Base-by-base conservation (phyloP, 129 eudicot genomes). In the Flaveria robusta region DNA sequence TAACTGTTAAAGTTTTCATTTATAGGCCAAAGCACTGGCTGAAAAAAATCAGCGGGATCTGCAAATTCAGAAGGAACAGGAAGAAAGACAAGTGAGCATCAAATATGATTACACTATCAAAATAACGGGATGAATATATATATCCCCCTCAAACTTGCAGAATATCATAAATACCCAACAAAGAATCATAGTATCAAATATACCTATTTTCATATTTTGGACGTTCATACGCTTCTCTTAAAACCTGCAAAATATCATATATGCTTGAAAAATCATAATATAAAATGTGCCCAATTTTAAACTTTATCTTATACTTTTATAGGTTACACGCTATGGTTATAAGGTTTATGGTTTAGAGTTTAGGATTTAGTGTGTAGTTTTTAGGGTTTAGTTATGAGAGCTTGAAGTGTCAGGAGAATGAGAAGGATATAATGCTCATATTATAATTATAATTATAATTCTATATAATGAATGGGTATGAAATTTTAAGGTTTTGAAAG, bases 21-120 rank as follows among this genome's bases (percentile, higher is more conserved):
- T 63, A 47, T 84, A 93, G 98, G 92, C 92, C 66, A 90, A 90
- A 86, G 98, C 98, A 66, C 76, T 93, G 82, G 98, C 96, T 74
- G 98, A 90, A 70, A 93, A 90, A 84, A 93, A 93, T 82, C 86
- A 90, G 75, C 86, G 98, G 16, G 98, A 93, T 59, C 84, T 90
- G 77, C 97, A 90, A 74, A 80, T 75, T 76, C 97, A 83, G 82
- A 88, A 72, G 68, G 97, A 93, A 55, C 98, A 88, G 56, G 96
- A 89, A 62, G 97, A 93, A 83, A 85, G 88, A 93, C 86, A 87
- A 74, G 98, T 93, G 74, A 88, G 97, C 74, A 64, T 46, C 45
- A 9, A 27, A 26, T 26, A 54, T 27, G 26, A 66, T 16, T 39
- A 37, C 15, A 66, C 18, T 34, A 66, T 34, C n/a, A 66, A 43